Evolutionary conservation across 2,329 filamentous ascomycete genomes (phyloP).

Genomic region (Pseudocercospora pini-densiflorae): DNA sequence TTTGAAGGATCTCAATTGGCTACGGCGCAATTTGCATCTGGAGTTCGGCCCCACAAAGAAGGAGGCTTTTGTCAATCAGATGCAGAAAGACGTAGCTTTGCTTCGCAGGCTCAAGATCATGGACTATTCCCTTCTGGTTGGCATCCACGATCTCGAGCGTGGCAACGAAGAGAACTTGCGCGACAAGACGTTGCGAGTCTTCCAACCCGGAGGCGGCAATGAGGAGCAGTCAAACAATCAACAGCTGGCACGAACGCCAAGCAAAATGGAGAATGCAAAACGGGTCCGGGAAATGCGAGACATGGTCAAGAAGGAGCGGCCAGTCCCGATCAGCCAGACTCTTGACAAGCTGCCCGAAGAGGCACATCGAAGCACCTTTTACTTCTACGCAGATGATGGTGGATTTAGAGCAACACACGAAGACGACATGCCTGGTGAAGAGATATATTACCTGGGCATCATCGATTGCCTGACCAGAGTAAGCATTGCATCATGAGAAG

Average conservation of each 20-base stretch:
- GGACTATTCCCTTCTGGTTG: slow-evolving; percentile 96
- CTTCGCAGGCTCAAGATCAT: slow-evolving; percentile 92
- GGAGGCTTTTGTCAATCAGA: slow-evolving; percentile 83
- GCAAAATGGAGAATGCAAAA: slow-evolving; percentile 86
- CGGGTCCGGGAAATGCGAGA: slow-evolving; percentile 90
- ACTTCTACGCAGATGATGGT: slow-evolving; percentile 93
- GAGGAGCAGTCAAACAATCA: slow-evolving; percentile 42
- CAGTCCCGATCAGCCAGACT: slow-evolving; percentile 87
- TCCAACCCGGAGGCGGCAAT: slow-evolving; percentile 78
- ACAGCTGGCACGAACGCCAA: slow-evolving; percentile 80
- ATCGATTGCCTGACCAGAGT: slow-evolving; percentile 98
- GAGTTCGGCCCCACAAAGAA: slow-evolving; percentile 91
- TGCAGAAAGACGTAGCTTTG: slow-evolving; percentile 83
- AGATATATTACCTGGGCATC: slow-evolving; percentile 97
- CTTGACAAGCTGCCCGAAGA: slow-evolving; percentile 85
- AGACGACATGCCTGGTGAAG: slow-evolving; percentile 79
- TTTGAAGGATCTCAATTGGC: slow-evolving; percentile 95
- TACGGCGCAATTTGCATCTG: slow-evolving; percentile 80
- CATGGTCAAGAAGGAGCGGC: slow-evolving; percentile 90
- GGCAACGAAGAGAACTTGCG: slow-evolving; percentile 95
- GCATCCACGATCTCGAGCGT: slow-evolving; percentile 86
- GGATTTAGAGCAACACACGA: slow-evolving; percentile 93
- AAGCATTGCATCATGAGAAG: slow-evolving; percentile 51
- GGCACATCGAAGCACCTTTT: slow-evolving; percentile 70
- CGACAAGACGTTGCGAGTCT: slow-evolving; percentile 88